Base-by-base conservation (phyloP, 371 early-diverging fungal species). In the Haplosporangium sp. region DNA sequence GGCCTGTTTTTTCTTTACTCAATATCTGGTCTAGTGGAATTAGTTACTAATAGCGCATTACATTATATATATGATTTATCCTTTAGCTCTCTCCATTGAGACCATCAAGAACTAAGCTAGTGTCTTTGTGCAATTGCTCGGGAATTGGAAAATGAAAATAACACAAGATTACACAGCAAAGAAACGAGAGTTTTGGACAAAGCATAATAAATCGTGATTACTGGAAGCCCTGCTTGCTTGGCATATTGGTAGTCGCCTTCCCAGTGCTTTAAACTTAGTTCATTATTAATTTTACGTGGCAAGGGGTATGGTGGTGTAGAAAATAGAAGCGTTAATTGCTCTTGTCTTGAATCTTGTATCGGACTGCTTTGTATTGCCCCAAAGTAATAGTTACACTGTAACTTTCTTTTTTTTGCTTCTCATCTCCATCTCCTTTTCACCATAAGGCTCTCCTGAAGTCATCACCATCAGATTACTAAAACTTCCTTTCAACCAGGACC, bases 21-120 rank as follows among this genome's bases (percentile, higher is more conserved):
- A 17, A 48, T 47, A 48, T 15, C 3, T 48, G 5, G 48, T 4
- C 13, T 48, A 48, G 5, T 2, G 10, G 17, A 13, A 13, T n/a
- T 4, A 48, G 13, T 48, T n/a, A 48, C 48, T 48, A 13, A 48
- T 48, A 17, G 17, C 4, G 5, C 5, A 17, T 48, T 48, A n/a
- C 13, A 48, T 48, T 17, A 17, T 13, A 17, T 13, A 27, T 27
- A 27, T 27, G 27, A 27, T 27, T 27, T 13, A 48, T 17, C 17
- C 48, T 35, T 11, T 71, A 76, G 77, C 79, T 59, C 79, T 79
- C 74, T 55, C 48, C 67, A 79, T 79, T 57, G 79, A 79, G 79
- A 79, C 71, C 71, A 79, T 79, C 79, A 79, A 79, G 79, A 73
- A 79, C 79, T 79, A 79, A 74, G 70, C 67, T 55, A 66, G 71